Conservation (phyloP, 2,329 filamentous ascomycete species). For the Aspergillus puulaauensis region DNA sequence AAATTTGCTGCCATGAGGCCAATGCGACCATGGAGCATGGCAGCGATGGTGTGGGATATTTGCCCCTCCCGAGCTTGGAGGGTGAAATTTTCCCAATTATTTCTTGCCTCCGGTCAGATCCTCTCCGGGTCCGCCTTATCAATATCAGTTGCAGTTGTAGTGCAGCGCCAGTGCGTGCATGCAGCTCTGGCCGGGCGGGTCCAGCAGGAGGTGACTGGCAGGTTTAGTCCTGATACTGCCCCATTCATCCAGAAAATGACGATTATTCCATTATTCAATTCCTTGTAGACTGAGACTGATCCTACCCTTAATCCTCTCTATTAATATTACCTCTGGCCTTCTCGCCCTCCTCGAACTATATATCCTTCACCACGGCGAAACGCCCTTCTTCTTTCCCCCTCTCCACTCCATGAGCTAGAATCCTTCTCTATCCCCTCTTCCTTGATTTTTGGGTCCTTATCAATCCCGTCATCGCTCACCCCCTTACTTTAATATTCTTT, state of each 20-base stretch:
- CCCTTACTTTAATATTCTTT: background rate
- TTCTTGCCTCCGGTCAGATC: slow-evolving; percentile 10
- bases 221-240: slow-evolving; percentile 7
- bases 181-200: slow-evolving; percentile 2
- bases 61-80: slow-evolving; percentile 7
- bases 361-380: slow-evolving; percentile 2
- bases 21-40: slow-evolving; percentile 1
- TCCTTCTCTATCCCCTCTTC: background rate
- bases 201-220: slow-evolving; percentile 9
- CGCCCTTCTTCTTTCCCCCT: slow-evolving; percentile 3
- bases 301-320: background rate
- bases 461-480: background rate
- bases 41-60: background rate
- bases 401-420: slow-evolving; percentile 7
- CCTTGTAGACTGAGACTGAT: background rate
- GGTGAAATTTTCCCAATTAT: background rate
- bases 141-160: background rate
- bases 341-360: slow-evolving; percentile 1
- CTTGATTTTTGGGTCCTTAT: slow-evolving; percentile 9
- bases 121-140: slow-evolving; percentile 11
- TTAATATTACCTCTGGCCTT: background rate
- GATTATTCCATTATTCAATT: slow-evolving; percentile 4
- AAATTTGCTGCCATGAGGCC: background rate
- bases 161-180: slow-evolving; percentile 6
- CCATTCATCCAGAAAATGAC: slow-evolving; percentile 2